Conservation (phyloP, 805 yeast genomes). For the Vanderwaltozyma yarrowii region DNA sequence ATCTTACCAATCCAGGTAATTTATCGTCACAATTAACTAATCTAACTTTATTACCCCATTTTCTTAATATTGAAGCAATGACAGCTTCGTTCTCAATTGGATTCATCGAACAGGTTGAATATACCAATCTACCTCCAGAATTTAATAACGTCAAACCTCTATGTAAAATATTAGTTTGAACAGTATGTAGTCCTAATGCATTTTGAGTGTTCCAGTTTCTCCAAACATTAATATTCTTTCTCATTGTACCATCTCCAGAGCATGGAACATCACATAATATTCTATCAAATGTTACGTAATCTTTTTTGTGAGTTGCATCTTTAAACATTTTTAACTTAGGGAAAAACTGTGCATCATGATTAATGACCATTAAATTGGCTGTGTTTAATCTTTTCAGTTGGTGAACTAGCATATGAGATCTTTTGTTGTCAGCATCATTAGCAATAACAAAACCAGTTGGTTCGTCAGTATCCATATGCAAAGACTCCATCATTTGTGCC, state of each 20-base stretch:
- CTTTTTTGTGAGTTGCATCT: constrained; percentile 23
- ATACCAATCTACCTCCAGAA: constrained; percentile 85
- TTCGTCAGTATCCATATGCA: constrained; percentile 53
- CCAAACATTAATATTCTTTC: constrained; percentile 95
- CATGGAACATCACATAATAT: constrained; percentile 97
- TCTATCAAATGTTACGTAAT: constrained; percentile 68
- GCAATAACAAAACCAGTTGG: constrained; percentile 91
- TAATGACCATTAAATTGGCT: constrained; percentile 84
- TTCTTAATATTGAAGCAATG: constrained; percentile 80
- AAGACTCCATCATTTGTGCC: constrained; percentile 86
- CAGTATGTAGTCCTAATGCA: constrained; percentile 80
- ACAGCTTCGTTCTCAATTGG: constrained; percentile 98
- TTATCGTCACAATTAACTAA: constrained; percentile 60
- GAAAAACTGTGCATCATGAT: constrained; percentile 94
- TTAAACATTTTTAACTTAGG: constrained; percentile 53
- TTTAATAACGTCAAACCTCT: constrained; percentile 86
- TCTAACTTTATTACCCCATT: constrained; percentile 57
- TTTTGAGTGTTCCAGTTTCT: constrained; percentile 85
- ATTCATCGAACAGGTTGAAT: constrained; percentile 91
- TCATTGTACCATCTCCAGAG: constrained; percentile 98
- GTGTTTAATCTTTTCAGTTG: constrained; percentile 91
- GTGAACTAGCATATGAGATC: constrained; percentile 96
- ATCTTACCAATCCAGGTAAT: constrained; percentile 70
- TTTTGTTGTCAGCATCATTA: constrained; percentile 87
- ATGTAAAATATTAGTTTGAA: constrained; percentile 78